Conservation (phyloP, 2,329 filamentous ascomycete genomes). For the Fusarium luffae region DNA sequence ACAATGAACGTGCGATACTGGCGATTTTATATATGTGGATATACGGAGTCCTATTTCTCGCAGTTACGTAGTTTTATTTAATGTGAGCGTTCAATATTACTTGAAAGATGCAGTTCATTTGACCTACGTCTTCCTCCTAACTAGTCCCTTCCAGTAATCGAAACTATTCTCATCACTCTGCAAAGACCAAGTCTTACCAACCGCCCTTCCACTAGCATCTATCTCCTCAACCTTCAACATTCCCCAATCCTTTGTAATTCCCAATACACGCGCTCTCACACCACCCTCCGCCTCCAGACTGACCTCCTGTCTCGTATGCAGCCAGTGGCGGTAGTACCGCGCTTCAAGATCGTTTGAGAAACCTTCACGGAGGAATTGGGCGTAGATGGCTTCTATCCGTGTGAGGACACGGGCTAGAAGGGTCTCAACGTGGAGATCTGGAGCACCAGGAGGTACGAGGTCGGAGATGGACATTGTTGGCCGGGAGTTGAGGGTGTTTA, state of each 20-base stretch:
- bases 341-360: constrained; percentile 79
- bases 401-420: constrained; percentile 85
- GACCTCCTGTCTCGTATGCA: constrained; percentile 79
- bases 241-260: constrained; percentile 93
- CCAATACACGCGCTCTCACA: constrained; percentile 78
- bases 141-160: constrained; percentile 91
- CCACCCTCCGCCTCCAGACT: constrained; percentile 85
- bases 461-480: constrained; percentile 90
- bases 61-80: no score
- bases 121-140: constrained; percentile 78
- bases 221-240: constrained; percentile 87
- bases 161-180: constrained; percentile 99
- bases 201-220: constrained; percentile 75
- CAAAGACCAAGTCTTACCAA: constrained; percentile 82
- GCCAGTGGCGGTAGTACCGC: constrained; percentile 84
- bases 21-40: not conserved
- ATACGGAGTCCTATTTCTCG: not conserved
- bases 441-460: constrained; percentile 65
- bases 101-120: no score
- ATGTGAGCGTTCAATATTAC: no score
- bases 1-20: not conserved
- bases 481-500: constrained; percentile 85
- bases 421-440: constrained; percentile 77
- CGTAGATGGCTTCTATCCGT: constrained; percentile 81
- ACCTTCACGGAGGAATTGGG: constrained; percentile 76